Evolutionary conservation across 495 filamentous ascomycete species (phyloP), one percentile per base, ranked within the genome.

Genomic region (Penicillium bovifimosum): DNA sequence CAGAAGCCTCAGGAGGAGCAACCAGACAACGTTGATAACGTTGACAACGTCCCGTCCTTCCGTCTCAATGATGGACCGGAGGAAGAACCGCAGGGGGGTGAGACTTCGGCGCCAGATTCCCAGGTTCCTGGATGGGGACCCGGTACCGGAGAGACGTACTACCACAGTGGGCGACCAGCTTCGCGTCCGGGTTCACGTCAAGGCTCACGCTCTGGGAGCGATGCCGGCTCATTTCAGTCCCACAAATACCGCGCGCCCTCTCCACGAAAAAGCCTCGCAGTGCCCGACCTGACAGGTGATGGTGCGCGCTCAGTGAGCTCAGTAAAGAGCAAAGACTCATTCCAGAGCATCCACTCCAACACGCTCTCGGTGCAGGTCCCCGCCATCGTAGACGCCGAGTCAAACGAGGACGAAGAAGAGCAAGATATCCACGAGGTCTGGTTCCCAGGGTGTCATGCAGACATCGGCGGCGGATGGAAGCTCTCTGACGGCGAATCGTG

Each of bases 381-480:
- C 16, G 58, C 56, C 36, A 65, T 75, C 5, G 60, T 71, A 36
- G 81, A 80, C 31, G 82, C 85, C n/a, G 69, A 79, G 2, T 64
- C 76, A 14, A 82, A 82, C 6, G 67, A 77, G 18, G 84, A 84
- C 31, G 84, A 86, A 16, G 76, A 78, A 0, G 67, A 61, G 17
- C 87, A 91, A 55, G 86, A 92, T 58, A 85, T 93, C 49, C 82
- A 88, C 58, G 87, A 91, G 54, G 74, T 91, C 9, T 93, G 89
- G 89, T 95, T 93, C 62, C 77, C 87, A 0, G 89, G 89, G 34
- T 82, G 84, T 31, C 90, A 95, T 59, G 88, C 80, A 9, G 90
- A 95, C 55, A 83, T 95, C 27, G 90, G 90, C 13, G 90, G 90
- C 18, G 90, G 90, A 1, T 95, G 90, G 90, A 82, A 83, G 47